Evolutionary conservation across 306 rosid genomes (phyloP).

Genomic region (Abrus pulchellus): DNA sequence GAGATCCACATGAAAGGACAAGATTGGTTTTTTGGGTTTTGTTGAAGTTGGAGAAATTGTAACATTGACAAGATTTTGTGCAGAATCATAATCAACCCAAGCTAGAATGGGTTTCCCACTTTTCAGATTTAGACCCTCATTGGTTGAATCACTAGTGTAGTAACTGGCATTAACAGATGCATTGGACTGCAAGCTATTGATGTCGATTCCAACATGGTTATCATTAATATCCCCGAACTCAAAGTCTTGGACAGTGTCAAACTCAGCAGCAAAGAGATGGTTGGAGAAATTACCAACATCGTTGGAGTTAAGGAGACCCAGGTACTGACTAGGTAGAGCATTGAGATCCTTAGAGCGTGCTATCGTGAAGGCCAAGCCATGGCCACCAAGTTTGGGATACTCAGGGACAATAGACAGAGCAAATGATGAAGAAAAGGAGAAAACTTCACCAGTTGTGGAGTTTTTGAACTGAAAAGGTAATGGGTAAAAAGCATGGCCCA

Average conservation of each 20-base stretch:
- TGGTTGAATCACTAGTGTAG: slow-evolving; percentile 46
- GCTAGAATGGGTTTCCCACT: slow-evolving; percentile 66
- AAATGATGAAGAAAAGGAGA: slow-evolving; percentile 79
- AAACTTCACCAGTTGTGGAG: slow-evolving; percentile 63
- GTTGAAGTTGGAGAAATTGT: slow-evolving; percentile 66
- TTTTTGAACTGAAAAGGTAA: slow-evolving; percentile 66
- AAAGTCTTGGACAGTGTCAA: slow-evolving; percentile 86
- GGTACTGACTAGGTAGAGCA: slow-evolving; percentile 80
- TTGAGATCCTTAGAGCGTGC: slow-evolving; percentile 60
- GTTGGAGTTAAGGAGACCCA: slow-evolving; percentile 72
- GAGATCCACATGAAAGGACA: slow-evolving; percentile 67
- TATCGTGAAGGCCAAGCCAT: slow-evolving; percentile 81
- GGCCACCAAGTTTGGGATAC: slow-evolving; percentile 88
- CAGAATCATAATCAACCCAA: slow-evolving; percentile 85
- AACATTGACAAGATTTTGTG: slow-evolving; percentile 51
- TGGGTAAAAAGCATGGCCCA: slow-evolving; percentile 70
- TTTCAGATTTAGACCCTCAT: slow-evolving; percentile 60
- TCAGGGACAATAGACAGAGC: slow-evolving; percentile 75
- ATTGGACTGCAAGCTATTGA: slow-evolving; percentile 71
- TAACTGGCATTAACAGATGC: slow-evolving; percentile 60
- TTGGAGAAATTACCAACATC: slow-evolving; percentile 70
- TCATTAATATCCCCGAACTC: slow-evolving; percentile 86
- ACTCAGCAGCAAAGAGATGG: slow-evolving; percentile 83
- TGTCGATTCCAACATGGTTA: slow-evolving; percentile 81
- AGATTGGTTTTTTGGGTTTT: slow-evolving; percentile 67